Evolutionary conservation across 768 basidiomycete species (phyloP).

Genomic region (Butyriboletus loyo): DNA sequence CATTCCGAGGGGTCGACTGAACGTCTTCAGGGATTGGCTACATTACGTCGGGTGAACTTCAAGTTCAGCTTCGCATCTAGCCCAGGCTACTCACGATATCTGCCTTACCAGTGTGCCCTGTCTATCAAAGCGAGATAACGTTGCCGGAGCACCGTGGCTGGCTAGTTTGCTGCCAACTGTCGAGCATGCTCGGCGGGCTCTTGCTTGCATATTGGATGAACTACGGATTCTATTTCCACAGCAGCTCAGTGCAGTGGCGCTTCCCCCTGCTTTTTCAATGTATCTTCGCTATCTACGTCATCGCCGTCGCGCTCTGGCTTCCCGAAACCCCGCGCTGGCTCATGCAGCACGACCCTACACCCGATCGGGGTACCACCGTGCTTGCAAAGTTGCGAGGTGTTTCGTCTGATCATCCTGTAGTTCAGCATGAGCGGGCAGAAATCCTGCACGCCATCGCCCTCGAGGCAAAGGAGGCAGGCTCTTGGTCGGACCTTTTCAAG

Average conservation of each 20-base stretch:
- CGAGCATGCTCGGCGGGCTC: slow-evolving; percentile 13
- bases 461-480: neutral
- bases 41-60: slow-evolving; percentile 8
- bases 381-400: neutral
- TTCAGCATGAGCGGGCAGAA: neutral
- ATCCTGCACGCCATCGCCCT: neutral
- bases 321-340: neutral
- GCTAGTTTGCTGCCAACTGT: slow-evolving; percentile 13
- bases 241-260: slow-evolving; percentile 9
- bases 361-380: neutral
- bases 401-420: neutral
- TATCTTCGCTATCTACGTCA: neutral
- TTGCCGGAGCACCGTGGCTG: slow-evolving; percentile 13
- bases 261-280: neutral
- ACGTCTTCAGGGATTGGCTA: slow-evolving; percentile 8
- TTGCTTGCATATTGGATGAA: slow-evolving; percentile 15
- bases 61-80: neutral
- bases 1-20: neutral
- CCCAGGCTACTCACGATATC: neutral
- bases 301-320: neutral
- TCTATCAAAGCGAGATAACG: slow-evolving; percentile 13
- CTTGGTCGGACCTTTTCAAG: neutral
- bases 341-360: neutral
- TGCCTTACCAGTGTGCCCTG: slow-evolving; percentile 3
- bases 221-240: slow-evolving; percentile 13